Conservation (phyloP, 371 early-diverging fungal genomes). For the Globomyces sp. region DNA sequence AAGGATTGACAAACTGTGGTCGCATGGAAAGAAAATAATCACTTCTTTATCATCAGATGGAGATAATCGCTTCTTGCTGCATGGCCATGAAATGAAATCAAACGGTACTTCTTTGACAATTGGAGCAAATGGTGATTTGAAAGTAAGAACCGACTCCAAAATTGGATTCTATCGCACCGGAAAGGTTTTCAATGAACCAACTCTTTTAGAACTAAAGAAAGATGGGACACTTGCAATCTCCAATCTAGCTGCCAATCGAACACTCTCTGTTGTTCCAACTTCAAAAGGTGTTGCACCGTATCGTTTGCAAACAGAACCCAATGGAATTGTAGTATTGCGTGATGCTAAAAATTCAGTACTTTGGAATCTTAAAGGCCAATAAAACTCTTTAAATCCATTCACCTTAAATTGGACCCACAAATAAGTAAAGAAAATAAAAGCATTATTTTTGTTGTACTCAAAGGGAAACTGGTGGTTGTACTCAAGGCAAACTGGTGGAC, state of each 20-base stretch:
- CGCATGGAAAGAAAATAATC: neutral
- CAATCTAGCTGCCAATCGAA: neutral
- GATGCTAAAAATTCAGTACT: no score
- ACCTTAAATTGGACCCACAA: no score
- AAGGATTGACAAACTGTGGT: neutral
- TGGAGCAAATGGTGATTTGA: neutral
- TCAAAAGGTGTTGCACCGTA: no score
- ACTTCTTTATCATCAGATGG: neutral
- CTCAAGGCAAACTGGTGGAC: no score
- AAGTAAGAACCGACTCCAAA: neutral
- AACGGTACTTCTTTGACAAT: neutral
- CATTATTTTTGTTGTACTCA: no score
- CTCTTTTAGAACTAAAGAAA: neutral
- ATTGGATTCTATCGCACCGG: neutral
- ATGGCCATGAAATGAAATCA: neutral
- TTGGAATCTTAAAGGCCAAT: no score
- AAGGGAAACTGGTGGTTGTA: no score
- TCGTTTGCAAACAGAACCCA: no score
- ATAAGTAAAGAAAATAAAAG: no score
- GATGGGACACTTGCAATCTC: neutral
- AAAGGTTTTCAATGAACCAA: neutral
- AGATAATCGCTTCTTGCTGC: neutral
- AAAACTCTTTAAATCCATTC: no score
- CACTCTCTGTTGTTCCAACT: neutral
- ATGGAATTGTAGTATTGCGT: no score